Evolutionary conservation across 805 yeast species (phyloP).

Genomic region (Ogataea polymorpha): DNA sequence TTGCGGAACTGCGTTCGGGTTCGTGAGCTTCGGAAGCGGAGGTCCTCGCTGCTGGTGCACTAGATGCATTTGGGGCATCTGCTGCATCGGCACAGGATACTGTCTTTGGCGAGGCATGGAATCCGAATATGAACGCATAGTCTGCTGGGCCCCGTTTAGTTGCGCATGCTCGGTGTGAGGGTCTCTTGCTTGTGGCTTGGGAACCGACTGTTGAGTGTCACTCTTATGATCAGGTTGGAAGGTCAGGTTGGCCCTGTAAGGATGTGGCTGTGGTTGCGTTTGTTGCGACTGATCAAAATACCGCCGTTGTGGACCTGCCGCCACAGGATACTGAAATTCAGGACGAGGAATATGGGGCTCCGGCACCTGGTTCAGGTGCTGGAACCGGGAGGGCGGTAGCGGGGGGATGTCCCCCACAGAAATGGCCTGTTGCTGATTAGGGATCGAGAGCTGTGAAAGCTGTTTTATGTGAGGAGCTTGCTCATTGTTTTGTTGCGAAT

Average conservation of each 20-base stretch:
- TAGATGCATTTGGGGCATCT: not conserved
- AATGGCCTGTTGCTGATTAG: not conserved
- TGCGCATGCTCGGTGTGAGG: constrained; percentile 2
- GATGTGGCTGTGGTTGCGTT: constrained; percentile 8
- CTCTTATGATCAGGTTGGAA: not conserved
- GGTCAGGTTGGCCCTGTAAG: constrained; percentile 4
- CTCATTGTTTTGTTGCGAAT: constrained; percentile 6
- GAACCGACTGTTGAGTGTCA: constrained; percentile 1
- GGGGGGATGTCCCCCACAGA: constrained; percentile 6
- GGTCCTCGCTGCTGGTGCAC: constrained; percentile 2
- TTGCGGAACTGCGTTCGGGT: constrained; percentile 26
- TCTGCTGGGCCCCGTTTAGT: not conserved
- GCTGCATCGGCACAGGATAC: not conserved
- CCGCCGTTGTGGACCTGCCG: constrained; percentile 4
- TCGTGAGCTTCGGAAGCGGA: constrained; percentile 16
- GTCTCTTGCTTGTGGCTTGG: constrained; percentile 2
- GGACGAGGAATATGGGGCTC: not conserved
- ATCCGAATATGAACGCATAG: constrained; percentile 5
- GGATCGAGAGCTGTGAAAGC: constrained; percentile 2
- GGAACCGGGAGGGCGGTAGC: constrained; percentile 8
- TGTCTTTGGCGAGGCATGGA: constrained; percentile 3
- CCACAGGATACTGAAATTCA: not conserved
- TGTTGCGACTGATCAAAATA: constrained; percentile 1
- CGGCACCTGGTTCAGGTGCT: constrained; percentile 3
- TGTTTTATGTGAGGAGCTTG: not conserved